These are phyloP conservation scores for Apiotrichum domesticum DNA, from an alignment of 1,284 basidiomycete species.

Conservation along the genomic window DNA sequence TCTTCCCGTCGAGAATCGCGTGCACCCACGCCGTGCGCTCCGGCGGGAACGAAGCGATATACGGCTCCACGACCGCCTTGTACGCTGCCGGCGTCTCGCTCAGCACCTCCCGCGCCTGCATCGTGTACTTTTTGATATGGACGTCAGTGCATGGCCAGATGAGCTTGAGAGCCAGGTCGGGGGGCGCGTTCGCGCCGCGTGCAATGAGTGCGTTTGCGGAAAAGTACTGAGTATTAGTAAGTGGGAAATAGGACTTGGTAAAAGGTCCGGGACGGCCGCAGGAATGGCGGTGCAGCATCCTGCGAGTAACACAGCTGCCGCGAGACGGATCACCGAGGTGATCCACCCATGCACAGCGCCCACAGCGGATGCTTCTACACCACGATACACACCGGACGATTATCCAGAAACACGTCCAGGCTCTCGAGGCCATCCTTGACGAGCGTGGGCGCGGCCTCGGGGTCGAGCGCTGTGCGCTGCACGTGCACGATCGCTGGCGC, in stretches of 20 bases:
- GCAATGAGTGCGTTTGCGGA: conserved; percentile 37
- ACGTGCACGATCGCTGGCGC: conserved; percentile 56
- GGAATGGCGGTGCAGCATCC: too few relatives aligned
- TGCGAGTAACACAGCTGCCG: too few relatives aligned
- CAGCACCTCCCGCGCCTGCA: conserved; percentile 66
- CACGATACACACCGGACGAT: conserved; percentile 30
- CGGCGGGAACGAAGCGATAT: conserved; percentile 65
- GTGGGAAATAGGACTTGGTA: too few relatives aligned
- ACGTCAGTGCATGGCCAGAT: conserved; percentile 75
- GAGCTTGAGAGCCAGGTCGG: conserved; percentile 55
- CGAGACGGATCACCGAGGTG: too few relatives aligned
- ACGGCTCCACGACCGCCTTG: conserved; percentile 63
- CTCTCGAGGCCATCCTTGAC: conserved; percentile 22
- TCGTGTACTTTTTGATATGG: conserved; percentile 80
- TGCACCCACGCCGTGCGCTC: conserved; percentile 81
- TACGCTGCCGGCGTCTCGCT: conserved; percentile 75
- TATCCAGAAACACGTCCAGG: conserved; percentile 33
- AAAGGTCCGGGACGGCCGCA: too few relatives aligned
- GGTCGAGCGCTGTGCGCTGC: conserved; percentile 55
- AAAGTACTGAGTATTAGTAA: conserved; percentile 36
- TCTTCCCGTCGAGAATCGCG: conserved; percentile 72
- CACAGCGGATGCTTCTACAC: too few relatives aligned
- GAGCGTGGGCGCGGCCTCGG: conserved; percentile 25
- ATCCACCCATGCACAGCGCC: too few relatives aligned
- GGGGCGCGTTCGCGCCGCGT: conserved; percentile 14